Conservation (phyloP, 352 stramenopile genomes). For the Phytophthora pini region DNA sequence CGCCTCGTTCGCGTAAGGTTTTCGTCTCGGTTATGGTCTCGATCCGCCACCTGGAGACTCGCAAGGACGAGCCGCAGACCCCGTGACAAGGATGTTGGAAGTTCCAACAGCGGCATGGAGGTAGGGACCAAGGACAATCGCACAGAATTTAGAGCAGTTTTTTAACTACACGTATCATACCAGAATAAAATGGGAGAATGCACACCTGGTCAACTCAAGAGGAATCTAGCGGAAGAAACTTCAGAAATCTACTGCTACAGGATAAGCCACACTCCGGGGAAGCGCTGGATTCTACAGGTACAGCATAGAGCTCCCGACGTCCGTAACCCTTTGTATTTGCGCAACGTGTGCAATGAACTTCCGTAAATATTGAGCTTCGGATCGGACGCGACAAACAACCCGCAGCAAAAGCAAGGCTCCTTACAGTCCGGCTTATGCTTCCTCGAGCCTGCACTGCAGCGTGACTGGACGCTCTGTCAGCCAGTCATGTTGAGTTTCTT, state of each 20-base stretch:
- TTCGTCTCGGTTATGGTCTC: slow-evolving; percentile 15
- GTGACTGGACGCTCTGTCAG: slow-evolving; percentile 10
- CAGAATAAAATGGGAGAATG: no score
- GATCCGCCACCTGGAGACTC: neutral
- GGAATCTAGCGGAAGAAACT: no score
- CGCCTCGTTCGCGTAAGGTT: slow-evolving; percentile 6
- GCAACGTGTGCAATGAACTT: slow-evolving; percentile 16
- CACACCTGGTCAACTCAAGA: no score
- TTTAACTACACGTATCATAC: no score
- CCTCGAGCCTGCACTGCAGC: neutral
- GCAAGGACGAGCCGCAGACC: slow-evolving; percentile 9
- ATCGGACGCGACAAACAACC: slow-evolving; percentile 12
- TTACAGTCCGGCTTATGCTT: neutral
- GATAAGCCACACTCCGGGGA: no score
- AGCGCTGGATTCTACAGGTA: no score
- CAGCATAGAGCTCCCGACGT: neutral
- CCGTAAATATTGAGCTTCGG: slow-evolving; percentile 23
- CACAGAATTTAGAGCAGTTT: no score
- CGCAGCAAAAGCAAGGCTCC: neutral
- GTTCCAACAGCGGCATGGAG: slow-evolving; percentile 1
- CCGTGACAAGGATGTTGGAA: slow-evolving; percentile 33
- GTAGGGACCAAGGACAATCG: neutral
- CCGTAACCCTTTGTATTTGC: neutral
- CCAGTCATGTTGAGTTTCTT: slow-evolving; percentile 25
- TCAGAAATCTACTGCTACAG: no score